A percentile compares a stretch with the other conserved stretches of the same genome.
These are phyloP conservation scores for Domatiomyces globalis DNA, from an alignment of 2,329 filamentous ascomycete species.

Conservation along the genomic window DNA sequence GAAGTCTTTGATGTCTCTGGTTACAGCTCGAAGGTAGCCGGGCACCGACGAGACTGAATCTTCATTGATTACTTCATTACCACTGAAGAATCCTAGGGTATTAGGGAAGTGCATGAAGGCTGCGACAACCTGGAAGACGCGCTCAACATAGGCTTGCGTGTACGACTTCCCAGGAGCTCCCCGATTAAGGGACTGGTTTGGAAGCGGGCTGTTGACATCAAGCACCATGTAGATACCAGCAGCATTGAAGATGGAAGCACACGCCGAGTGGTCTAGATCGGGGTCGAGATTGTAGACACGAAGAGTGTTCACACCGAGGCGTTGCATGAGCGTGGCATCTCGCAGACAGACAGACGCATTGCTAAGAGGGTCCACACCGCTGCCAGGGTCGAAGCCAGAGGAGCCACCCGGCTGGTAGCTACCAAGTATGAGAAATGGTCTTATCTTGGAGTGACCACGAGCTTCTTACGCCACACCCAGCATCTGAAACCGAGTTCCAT, in stretches of 20 bases:
- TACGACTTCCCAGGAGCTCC: conserved; percentile 42
- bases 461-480: conserved; percentile 44
- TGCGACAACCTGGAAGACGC: conserved; percentile 50
- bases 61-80: conserved; percentile 56
- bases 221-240: conserved; percentile 53
- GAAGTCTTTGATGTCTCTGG: conserved; percentile 55
- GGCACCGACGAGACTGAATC: conserved; percentile 40
- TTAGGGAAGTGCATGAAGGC: conserved; percentile 54
- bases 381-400: conserved; percentile 39
- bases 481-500: conserved; percentile 46
- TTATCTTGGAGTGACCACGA: background rate
- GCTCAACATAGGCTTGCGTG: conserved; percentile 40
- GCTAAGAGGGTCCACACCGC: conserved; percentile 41
- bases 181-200: conserved; percentile 43
- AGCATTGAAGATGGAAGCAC: conserved; percentile 50
- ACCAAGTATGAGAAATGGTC: conserved; percentile 9
- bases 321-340: conserved; percentile 50
- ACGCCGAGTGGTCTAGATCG: conserved; percentile 45
- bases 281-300: conserved; percentile 52
- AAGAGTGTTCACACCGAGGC: conserved; percentile 49
- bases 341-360: conserved; percentile 45
- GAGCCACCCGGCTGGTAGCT: conserved; percentile 51
- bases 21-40: conserved; percentile 47
- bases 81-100: conserved; percentile 51
- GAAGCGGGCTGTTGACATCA: conserved; percentile 49